A percentile compares a stretch with the other conserved stretches of the same genome.
These are phyloP conservation scores for Xylaria telfairii DNA, from an alignment of 495 filamentous ascomycete species.

Conservation along the genomic window DNA sequence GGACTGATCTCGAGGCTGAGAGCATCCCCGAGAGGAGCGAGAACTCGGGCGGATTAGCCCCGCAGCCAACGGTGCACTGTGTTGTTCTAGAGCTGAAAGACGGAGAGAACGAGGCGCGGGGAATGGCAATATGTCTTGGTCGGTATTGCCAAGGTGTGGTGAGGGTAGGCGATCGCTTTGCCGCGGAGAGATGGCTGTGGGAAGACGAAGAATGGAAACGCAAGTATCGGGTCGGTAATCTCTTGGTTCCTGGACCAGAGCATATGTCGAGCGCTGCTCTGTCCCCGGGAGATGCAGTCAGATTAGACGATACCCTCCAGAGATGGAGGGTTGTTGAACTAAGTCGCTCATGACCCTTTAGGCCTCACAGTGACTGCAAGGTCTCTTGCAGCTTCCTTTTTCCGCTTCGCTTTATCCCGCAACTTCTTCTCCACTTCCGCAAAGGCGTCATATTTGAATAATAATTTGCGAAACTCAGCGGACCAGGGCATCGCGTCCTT, in stretches of 20 bases:
- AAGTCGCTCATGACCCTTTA: not conserved
- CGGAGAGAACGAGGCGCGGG: slow-evolving; percentile 36
- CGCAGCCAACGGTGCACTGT: slow-evolving; percentile 15
- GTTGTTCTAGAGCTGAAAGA: slow-evolving; percentile 46
- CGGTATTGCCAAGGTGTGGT: slow-evolving; percentile 54
- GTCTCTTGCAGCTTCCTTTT: not conserved
- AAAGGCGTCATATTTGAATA: slow-evolving; percentile 41
- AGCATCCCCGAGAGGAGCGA: slow-evolving; percentile 29
- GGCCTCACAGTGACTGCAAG: not conserved
- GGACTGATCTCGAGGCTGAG: slow-evolving; percentile 44
- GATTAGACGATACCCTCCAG: not conserved
- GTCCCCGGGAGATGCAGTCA: not conserved
- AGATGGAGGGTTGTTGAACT: slow-evolving; percentile 23
- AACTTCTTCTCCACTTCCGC: slow-evolving; percentile 28
- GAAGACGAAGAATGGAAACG: slow-evolving; percentile 28
- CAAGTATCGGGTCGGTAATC: slow-evolving; percentile 11
- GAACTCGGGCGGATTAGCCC: slow-evolving; percentile 9
- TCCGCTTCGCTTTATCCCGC: not conserved
- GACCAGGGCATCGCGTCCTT: slow-evolving; percentile 31
- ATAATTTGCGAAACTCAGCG: slow-evolving; percentile 30
- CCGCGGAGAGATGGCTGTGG: slow-evolving; percentile 54
- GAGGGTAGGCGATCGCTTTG: slow-evolving; percentile 44
- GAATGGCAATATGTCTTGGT: slow-evolving; percentile 56
- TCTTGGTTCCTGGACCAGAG: slow-evolving; percentile 5
- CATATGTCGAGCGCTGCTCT: not conserved